phyloP scores from a whole-genome alignment of 164 flowering plant species.

The Taxillus chinensis region DNA sequence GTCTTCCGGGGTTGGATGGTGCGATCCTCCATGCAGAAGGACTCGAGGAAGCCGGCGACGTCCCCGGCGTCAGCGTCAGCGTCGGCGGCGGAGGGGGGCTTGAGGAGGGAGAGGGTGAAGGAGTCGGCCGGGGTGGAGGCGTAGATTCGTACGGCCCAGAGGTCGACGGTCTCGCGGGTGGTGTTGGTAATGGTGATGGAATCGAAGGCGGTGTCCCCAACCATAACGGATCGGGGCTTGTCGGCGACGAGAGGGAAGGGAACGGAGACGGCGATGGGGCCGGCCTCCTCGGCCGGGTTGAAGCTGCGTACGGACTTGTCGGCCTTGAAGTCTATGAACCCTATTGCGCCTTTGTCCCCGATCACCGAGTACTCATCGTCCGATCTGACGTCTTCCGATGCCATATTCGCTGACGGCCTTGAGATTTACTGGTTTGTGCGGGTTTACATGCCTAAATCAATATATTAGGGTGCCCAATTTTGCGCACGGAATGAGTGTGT shows the following conservation, averaged over 20 bases:
- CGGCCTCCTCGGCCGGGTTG: conserved; percentile 39
- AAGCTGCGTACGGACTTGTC: conserved; percentile 43
- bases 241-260: conserved; percentile 59
- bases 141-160: conserved; percentile 56
- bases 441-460: too few relatives aligned
- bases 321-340: conserved; percentile 54
- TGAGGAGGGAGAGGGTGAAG: conserved; percentile 58
- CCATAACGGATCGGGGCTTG: conserved; percentile 52
- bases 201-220: conserved; percentile 44
- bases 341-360: conserved; percentile 67
- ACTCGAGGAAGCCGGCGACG: conserved; percentile 34
- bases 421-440: too few relatives aligned
- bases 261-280: conserved; percentile 49
- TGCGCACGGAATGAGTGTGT: too few relatives aligned
- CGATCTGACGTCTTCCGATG: too few relatives aligned
- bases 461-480: too few relatives aligned
- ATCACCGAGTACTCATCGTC: conserved; percentile 53
- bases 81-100: conserved; percentile 54
- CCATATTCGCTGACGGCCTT: too few relatives aligned
- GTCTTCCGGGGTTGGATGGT: conserved; percentile 48
- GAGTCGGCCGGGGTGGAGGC: conserved; percentile 62
- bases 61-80: conserved; percentile 28
- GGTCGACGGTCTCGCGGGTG: conserved; percentile 51
- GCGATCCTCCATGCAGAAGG: conserved; percentile 53
- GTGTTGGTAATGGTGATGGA: conserved; percentile 55